These are phyloP conservation scores for Rhodotorula glutinis DNA, from an alignment of 1,284 basidiomycete genomes.

Conservation along the genomic window DNA sequence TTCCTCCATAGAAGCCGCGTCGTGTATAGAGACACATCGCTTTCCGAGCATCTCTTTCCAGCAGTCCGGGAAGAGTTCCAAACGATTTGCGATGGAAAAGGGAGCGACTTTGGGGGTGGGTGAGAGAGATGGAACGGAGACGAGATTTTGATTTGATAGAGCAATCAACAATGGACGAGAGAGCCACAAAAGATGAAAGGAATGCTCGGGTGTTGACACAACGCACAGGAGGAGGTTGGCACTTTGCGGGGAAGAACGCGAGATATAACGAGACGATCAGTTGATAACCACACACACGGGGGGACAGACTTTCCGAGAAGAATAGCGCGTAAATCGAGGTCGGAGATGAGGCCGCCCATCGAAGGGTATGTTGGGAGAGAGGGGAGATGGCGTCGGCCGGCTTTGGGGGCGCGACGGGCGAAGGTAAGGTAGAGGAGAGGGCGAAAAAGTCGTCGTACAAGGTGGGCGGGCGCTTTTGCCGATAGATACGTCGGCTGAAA, in stretches of 20 bases:
- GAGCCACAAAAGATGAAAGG: neutral
- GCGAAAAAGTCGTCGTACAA: neutral
- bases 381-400: no score
- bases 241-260: neutral
- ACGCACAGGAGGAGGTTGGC: conserved; percentile 1
- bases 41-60: neutral
- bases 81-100: neutral
- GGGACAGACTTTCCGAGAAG: conserved; percentile 3
- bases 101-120: no score
- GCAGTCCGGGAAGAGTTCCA: neutral
- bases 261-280: neutral
- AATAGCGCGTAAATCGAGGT: conserved; percentile 2
- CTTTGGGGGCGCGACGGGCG: neutral
- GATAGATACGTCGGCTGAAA: neutral
- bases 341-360: neutral
- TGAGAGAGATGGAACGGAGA: neutral
- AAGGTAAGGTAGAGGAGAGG: neutral
- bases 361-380: neutral
- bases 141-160: conserved; percentile 4
- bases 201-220: conserved; percentile 7
- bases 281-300: conserved; percentile 3
- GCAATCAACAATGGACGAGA: neutral
- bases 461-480: neutral
- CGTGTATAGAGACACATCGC: neutral
- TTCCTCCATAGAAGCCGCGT: neutral